phyloP scores from a whole-genome alignment of 2,329 filamentous ascomycete species.

The Cercospora sp. region DNA sequence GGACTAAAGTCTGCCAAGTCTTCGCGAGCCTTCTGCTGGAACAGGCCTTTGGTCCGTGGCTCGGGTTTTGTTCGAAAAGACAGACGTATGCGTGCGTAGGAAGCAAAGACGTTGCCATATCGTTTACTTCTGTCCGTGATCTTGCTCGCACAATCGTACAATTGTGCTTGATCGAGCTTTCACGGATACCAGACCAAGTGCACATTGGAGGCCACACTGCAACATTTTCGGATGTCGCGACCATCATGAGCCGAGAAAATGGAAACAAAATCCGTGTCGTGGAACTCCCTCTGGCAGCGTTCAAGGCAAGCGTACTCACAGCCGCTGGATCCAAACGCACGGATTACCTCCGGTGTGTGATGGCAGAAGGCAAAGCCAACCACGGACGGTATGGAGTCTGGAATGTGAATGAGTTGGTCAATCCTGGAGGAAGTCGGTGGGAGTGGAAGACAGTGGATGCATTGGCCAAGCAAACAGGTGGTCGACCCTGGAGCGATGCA shows the following conservation, averaged over 20 bases:
- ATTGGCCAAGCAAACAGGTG: slow-evolving; percentile 8
- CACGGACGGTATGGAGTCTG: slow-evolving; percentile 8
- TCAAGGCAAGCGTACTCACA: slow-evolving; percentile 15
- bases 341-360: slow-evolving; percentile 9
- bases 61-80: slow-evolving; percentile 4
- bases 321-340: neutral
- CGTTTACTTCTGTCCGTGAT: slow-evolving; percentile 6
- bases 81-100: slow-evolving; percentile 12
- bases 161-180: slow-evolving; percentile 2
- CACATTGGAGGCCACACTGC: slow-evolving; percentile 11
- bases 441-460: slow-evolving; percentile 11
- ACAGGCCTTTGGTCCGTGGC: slow-evolving; percentile 11
- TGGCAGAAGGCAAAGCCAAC: slow-evolving; percentile 14
- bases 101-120: slow-evolving; percentile 7
- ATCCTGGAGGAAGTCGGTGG: slow-evolving; percentile 16
- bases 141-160: slow-evolving; percentile 10
- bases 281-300: slow-evolving; percentile 8
- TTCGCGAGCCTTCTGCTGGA: slow-evolving; percentile 14
- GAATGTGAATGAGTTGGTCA: slow-evolving; percentile 13
- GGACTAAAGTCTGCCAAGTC: slow-evolving; percentile 14
- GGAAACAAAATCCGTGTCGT: slow-evolving; percentile 1
- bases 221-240: neutral
- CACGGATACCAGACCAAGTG: slow-evolving; percentile 8
- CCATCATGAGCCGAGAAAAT: slow-evolving; percentile 5
- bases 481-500: neutral